phyloP scores from a whole-genome alignment of 2,329 filamentous ascomycete species.

The Fusarium sp. region DNA sequence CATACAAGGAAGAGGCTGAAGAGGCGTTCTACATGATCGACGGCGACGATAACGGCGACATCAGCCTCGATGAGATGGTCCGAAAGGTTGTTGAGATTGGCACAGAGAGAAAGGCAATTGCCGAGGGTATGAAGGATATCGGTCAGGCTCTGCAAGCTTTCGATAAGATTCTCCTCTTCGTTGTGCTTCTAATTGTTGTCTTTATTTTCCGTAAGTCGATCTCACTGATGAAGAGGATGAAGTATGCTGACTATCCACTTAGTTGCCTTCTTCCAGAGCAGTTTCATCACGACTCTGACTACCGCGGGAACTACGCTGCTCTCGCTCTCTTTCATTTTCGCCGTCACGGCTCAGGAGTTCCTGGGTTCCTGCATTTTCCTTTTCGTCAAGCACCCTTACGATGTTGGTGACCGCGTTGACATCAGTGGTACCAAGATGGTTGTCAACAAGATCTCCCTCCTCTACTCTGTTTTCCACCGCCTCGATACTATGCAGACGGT shows the following conservation, averaged over 20 bases:
- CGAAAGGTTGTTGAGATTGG: constrained; percentile 87
- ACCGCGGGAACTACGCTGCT: constrained; percentile 93
- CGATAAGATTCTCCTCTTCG: constrained; percentile 84
- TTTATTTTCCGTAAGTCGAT: constrained; percentile 79
- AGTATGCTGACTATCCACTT: constrained; percentile 11
- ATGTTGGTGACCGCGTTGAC: constrained; percentile 94
- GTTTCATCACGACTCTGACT: constrained; percentile 85
- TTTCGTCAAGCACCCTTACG: constrained; percentile 98
- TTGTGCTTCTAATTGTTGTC: constrained; percentile 83
- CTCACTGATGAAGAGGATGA: background rate
- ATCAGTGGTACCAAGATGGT: constrained; percentile 77
- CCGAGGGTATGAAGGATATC: constrained; percentile 96
- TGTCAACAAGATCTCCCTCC: constrained; percentile 92
- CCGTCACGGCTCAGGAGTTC: constrained; percentile 91
- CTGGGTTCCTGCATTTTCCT: constrained; percentile 99
- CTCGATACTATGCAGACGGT: constrained; percentile 84
- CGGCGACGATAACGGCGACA: constrained; percentile 90
- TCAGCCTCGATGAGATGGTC: constrained; percentile 95
- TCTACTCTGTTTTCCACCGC: constrained; percentile 92
- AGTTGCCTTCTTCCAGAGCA: constrained; percentile 90
- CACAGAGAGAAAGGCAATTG: constrained; percentile 87
- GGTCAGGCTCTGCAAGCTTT: constrained; percentile 93
- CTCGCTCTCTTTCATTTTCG: constrained; percentile 96
- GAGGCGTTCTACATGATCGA: constrained; percentile 88
- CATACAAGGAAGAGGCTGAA: constrained; percentile 81